Percentiles rank a stretch among this genome's conserved stretches.
These are phyloP conservation scores for Hypoxylon sp. DNA, from an alignment of 2,329 filamentous ascomycete genomes.

Conservation along the genomic window DNA sequence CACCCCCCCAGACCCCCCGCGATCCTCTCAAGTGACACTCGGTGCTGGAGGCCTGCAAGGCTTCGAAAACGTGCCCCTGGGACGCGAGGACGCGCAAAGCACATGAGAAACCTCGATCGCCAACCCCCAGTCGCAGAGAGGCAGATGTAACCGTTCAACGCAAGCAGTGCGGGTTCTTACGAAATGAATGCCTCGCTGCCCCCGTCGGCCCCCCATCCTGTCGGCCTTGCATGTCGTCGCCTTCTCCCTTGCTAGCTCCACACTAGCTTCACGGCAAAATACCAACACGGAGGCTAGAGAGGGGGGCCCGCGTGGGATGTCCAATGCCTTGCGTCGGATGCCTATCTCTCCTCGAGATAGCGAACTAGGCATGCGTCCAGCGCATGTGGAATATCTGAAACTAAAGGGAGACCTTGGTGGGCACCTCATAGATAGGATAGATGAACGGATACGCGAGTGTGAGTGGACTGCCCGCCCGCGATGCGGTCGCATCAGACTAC, in stretches of 20 bases:
- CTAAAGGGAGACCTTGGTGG: conserved; percentile 24
- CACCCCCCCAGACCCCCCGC: too few species aligned
- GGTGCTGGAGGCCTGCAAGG: conserved; percentile 29
- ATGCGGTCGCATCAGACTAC: conserved; percentile 32
- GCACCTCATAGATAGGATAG: conserved; percentile 33
- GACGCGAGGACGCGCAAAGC: conserved; percentile 15
- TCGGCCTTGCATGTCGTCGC: conserved; percentile 16
- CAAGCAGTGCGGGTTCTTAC: conserved; percentile 24
- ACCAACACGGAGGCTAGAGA: conserved; percentile 23
- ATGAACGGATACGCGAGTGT: conserved; percentile 20
- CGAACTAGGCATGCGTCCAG: conserved; percentile 32
- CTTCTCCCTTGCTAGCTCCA: conserved; percentile 7
- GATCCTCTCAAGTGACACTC: conserved; percentile 12
- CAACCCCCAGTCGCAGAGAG: conserved; percentile 17
- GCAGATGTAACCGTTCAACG: conserved; percentile 12
- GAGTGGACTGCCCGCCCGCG: conserved; percentile 28
- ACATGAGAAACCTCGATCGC: conserved; percentile 20
- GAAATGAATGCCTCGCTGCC: conserved; percentile 20
- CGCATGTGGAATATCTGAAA: conserved; percentile 37
- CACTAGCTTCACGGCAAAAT: conserved; percentile 23
- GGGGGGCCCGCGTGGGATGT: conserved; percentile 35
- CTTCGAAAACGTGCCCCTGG: conserved; percentile 19
- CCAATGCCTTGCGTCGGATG: conserved; percentile 25
- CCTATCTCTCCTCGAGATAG: conserved; percentile 31
- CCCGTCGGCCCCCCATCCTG: conserved; percentile 5